Percentiles rank a stretch among this genome's conserved stretches.
These are phyloP conservation scores for Solanum aculeatissimum DNA, from an alignment of 305 asterid species.

Conservation along the genomic window DNA sequence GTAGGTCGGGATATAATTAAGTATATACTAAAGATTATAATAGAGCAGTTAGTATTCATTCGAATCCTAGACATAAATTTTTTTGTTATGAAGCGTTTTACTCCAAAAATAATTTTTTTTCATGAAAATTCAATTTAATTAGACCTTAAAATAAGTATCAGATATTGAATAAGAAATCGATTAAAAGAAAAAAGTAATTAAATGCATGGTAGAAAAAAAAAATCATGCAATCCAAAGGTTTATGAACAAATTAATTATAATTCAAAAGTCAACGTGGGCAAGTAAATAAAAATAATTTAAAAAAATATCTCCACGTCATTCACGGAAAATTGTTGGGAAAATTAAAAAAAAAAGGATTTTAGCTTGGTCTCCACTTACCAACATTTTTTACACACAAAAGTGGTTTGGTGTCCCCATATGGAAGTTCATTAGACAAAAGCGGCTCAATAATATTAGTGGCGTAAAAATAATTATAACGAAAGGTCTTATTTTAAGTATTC, in stretches of 20 bases:
- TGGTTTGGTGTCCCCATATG: not conserved
- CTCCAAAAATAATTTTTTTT: not conserved
- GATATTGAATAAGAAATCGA: not conserved
- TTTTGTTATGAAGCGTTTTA: not conserved
- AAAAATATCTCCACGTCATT: not conserved
- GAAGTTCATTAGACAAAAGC: no score
- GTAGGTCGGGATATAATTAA: not conserved
- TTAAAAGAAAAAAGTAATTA: not conserved
- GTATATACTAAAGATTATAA: no score
- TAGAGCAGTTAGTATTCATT: not conserved
- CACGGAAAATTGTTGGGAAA: not conserved
- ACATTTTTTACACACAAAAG: not conserved
- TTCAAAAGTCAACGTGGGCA: not conserved
- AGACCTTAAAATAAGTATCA: not conserved
- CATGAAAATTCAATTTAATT: not conserved
- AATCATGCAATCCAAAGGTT: not conserved
- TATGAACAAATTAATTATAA: not conserved
- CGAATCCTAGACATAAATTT: fast-evolving
- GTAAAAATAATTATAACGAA: no score
- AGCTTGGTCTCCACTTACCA: no score
- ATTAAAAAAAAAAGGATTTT: no score
- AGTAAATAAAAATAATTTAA: not conserved
- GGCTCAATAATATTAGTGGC: not conserved
- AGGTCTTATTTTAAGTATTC: fast-evolving
- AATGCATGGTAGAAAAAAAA: not conserved